Percentiles rank a stretch among this genome's conserved stretches.
Evolutionary conservation across 306 rosid species (phyloP).

Genomic region (Gleditsia sinensis): DNA sequence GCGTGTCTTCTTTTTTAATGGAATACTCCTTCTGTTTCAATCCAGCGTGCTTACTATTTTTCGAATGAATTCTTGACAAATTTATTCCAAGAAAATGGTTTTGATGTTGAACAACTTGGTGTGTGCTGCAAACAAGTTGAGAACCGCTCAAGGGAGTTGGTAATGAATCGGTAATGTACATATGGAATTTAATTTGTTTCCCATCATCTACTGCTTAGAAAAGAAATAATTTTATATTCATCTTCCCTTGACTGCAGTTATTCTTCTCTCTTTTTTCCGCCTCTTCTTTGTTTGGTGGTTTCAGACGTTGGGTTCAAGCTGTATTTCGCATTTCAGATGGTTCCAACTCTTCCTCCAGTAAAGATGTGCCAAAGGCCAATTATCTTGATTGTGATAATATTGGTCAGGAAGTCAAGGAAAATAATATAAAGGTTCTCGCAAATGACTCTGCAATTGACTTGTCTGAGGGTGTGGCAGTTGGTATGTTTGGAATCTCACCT

Average conservation of each 20-base stretch:
- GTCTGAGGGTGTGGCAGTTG: constrained; percentile 75
- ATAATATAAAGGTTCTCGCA: constrained; percentile 24
- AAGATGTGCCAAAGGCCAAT: constrained; percentile 32
- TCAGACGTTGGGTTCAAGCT: constrained; percentile 95
- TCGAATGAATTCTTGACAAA: constrained; percentile 79
- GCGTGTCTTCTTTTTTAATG: constrained; percentile 29
- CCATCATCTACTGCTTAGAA: background rate
- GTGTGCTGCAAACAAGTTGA: constrained; percentile 94
- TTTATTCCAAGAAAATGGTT: constrained; percentile 82
- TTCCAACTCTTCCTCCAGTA: constrained; percentile 38
- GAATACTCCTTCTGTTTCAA: constrained; percentile 19
- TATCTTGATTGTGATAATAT: constrained; percentile 32
- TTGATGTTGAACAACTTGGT: constrained; percentile 61
- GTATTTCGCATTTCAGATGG: constrained; percentile 61
- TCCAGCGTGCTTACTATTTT: constrained; percentile 96
- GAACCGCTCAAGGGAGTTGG: constrained; percentile 83
- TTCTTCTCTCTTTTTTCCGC: constrained; percentile 1
- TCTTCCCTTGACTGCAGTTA: constrained; percentile 6
- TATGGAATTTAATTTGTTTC: constrained; percentile 16
- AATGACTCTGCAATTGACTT: constrained; percentile 65
- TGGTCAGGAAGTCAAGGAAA: constrained; percentile 36
- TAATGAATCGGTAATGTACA: constrained; percentile 77
- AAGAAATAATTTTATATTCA: background rate
- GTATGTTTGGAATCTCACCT: constrained; percentile 78
- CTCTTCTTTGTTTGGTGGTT: constrained; percentile 28